Evolutionary conservation across 2,329 filamentous ascomycete species (phyloP).

Genomic region (Phoma sp.): DNA sequence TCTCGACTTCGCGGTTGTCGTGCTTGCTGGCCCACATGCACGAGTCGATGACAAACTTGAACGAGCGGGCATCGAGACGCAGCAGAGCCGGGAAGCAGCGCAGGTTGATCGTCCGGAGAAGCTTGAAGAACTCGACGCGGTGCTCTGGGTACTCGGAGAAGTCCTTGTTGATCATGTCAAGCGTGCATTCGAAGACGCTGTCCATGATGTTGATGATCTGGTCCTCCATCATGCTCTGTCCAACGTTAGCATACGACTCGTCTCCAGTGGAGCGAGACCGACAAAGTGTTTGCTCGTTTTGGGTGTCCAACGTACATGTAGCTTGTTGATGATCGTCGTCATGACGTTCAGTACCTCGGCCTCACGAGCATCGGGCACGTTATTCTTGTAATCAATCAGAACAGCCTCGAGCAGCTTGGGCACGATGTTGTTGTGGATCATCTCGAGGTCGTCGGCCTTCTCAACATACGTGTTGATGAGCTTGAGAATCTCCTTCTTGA

Average conservation of each 20-base stretch:
- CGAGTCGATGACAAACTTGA: slow-evolving; percentile 99
- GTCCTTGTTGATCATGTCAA: slow-evolving; percentile 99
- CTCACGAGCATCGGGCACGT: slow-evolving; percentile 93
- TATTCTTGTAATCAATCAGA: slow-evolving; percentile 94
- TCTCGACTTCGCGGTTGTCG: slow-evolving; percentile 97
- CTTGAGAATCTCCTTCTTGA: slow-evolving; percentile 99
- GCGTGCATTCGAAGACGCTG: slow-evolving; percentile 96
- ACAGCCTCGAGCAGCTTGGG: slow-evolving; percentile 95
- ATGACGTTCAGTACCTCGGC: slow-evolving; percentile 97
- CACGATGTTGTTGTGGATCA: slow-evolving; percentile 92
- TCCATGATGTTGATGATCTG: slow-evolving; percentile 98
- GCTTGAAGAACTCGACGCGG: slow-evolving; percentile 98
- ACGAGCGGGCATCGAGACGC: slow-evolving; percentile 92
- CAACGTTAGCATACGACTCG: slow-evolving; percentile 27
- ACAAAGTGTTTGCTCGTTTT: slow-evolving; percentile 59
- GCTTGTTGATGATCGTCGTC: slow-evolving; percentile 95
- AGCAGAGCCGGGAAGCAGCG: slow-evolving; percentile 95
- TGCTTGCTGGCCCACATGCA: slow-evolving; percentile 99
- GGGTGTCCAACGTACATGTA: slow-evolving; percentile 79
- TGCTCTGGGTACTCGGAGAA: slow-evolving; percentile 99
- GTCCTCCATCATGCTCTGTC: slow-evolving; percentile 91
- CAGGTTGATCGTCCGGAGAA: slow-evolving; percentile 92
- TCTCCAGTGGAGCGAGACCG: slow-evolving; percentile 35
- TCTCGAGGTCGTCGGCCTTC: slow-evolving; percentile 93
- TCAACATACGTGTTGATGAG: slow-evolving; percentile 98